Evolutionary conservation across 129 eudicot genomes (phyloP), one percentile per base, ranked within the genome.

Genomic region (Apium graveolens): DNA sequence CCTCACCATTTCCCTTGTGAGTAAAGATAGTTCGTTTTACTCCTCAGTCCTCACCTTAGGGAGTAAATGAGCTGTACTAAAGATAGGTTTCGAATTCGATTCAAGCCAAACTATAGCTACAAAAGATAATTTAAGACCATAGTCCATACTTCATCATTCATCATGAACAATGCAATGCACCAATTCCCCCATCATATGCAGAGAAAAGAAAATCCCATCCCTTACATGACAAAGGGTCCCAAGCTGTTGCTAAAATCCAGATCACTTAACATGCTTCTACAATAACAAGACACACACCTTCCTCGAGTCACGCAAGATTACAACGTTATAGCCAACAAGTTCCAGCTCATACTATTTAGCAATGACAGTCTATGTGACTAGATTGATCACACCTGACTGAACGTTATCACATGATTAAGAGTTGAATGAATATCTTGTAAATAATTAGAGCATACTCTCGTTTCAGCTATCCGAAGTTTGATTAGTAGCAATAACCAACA

Each of bases 181-280:
- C 65, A 20, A 72, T 72, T 72, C n/a, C 72, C 76, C 41, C 76
- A n/a, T 42, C 20, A 12, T n/a, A 29, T 37, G n/a, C n/a, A 11
- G 14, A 2, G 32, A 72, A 14, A 8, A 45, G 24, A 39, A 72
- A 1, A 44, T 44, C 81, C 10, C 21, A 48, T 32, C 65, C 24
- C 68, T 35, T 70, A 70, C 77, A 70, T 70, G 81, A 37, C 76
- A 46, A 44, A 78, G 76, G 81, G 76, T 35, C 81, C 73, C 21
- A 60, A 55, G 73, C 45, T 2, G 66, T 9, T n/a, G 5, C 66
- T 24, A 57, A n/a, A n/a, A 57, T 57, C 66, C 66, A 57, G 66
- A 57, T 57, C n/a, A n/a, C 9, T 24, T 9, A 9, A 57, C 66
- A 24, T 57, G 66, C 66, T 57, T 57, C 31, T 24, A 57, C 66